Base-by-base conservation (phyloP, 805 yeast genomes). In the Clavispora vitiphila region DNA sequence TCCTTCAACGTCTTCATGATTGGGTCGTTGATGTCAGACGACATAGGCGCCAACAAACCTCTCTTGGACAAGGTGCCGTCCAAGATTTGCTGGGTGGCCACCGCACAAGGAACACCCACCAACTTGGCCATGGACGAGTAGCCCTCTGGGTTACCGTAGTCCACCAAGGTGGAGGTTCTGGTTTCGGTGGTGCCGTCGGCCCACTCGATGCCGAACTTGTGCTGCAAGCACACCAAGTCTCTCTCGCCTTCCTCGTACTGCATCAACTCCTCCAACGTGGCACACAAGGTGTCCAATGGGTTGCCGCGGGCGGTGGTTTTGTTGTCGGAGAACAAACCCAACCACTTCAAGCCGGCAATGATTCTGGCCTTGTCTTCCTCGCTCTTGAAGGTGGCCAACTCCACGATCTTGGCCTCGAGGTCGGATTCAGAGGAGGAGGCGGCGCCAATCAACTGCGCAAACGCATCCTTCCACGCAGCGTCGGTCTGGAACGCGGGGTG, bases 61-160 rank as follows among this genome's bases (percentile, higher is more conserved):
- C 88, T 86, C 55, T 76, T 75, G 57, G 80, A 75, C 53, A 77
- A 73, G 43, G 82, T 78, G 52, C 96, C 96, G 54, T 85, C 80
- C 57, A 93, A 76, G 49, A 93, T 85, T 67, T 86, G 83, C 70
- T 80, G 80, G 45, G 85, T 76, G 23, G 98, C 99, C 64, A 93
- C 95, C 41, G 96, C 96, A 71, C 96, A 91, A 53, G 99, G 99
- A 50, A 89, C 91, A 74, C 99, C 99, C 42, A 93, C 99, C 51
- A 87, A 79, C 65, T 91, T 90, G 53, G 99, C 99, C 99, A 93
- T 93, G 26, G 98, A 90, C 31, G 96, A 84, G 81, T 91, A 93
- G 47, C 90, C 88, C 48, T 78, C 71, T 56, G 84, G 84, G 54
- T 77, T 81, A 72, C 99, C 99, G 68, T 86, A 87, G 67, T 89